Base-by-base conservation (phyloP, 1,284 basidiomycete species). In the Melampsora medusae region DNA sequence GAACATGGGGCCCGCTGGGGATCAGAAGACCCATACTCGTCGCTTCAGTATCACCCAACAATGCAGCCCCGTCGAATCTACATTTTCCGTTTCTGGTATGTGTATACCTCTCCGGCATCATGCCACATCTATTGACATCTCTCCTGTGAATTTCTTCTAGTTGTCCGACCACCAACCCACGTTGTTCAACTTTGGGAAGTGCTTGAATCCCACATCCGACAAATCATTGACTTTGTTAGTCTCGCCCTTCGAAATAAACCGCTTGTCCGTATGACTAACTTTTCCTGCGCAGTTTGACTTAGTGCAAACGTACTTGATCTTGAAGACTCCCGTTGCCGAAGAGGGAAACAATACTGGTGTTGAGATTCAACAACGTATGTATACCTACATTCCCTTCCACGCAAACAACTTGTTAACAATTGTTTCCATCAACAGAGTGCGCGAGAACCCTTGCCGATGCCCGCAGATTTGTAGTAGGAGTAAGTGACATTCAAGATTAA, bases 271-370 rank as follows among this genome's bases (percentile, higher is more conserved):
- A 19, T 74, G 42, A 61, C 28, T 42, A 7, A 59, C 12, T 10
- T 35, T 31, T 31, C 7, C 17, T 48, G 19, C 6, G 14, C 49
- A 74, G 72, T 60, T 76, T 12, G 73, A 76, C 46, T 46, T 66
- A 17, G 67, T 69, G 28, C 73, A 76, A 56, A 68, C 67, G n/a
- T 76, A 62, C 35, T 28, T 76, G 19, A 76, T 76, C 53, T 48
- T 76, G 38, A 76, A 76, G 49, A 76, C 73, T n/a, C 73, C 73
- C 4, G 61, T 69, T 3, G 67, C 66, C 35, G 73, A 76, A 46
- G 73, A 76, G 53, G 73, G 73, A 35, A 76, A 76, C 48, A 76
- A 76, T 22, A 76, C 73, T 17, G 73, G 73, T 38, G 73, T 76
- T 17, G 73, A 76, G 49, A 76, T 76, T 31, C 73, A 76, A 64